Evolutionary conservation across 2,329 filamentous ascomycete species (phyloP).

Genomic region (Arthrocladium fulminans): DNA sequence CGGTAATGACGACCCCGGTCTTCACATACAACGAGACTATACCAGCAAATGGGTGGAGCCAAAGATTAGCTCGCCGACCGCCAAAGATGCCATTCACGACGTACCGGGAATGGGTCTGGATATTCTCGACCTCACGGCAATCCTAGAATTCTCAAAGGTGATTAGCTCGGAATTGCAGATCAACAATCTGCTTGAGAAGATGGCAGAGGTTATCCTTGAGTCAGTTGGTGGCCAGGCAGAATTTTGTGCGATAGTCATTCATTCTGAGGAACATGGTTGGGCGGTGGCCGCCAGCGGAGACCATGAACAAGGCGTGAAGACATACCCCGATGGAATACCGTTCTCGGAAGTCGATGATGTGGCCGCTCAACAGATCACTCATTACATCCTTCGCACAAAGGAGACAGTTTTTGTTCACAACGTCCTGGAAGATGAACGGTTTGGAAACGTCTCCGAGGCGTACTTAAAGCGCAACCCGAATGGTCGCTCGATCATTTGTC

Average conservation of each 20-base stretch:
- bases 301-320: conserved; percentile 45
- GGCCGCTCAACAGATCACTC: conserved; percentile 52
- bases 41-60: conserved; percentile 21
- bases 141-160: conserved; percentile 56
- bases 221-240: conserved; percentile 51
- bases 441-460: conserved; percentile 50
- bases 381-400: conserved; percentile 54
- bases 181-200: conserved; percentile 53
- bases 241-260: conserved; percentile 51
- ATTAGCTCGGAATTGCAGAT: conserved; percentile 58
- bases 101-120: conserved; percentile 38
- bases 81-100: conserved; percentile 12
- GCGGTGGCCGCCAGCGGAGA: conserved; percentile 53
- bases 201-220: conserved; percentile 57
- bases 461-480: conserved; percentile 49
- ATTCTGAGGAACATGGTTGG: conserved; percentile 52
- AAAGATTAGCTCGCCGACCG: conserved; percentile 13
- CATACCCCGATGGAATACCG: conserved; percentile 46
- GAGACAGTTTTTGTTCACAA: conserved; percentile 58
- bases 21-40: conserved; percentile 26
- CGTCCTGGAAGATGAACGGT: conserved; percentile 55
- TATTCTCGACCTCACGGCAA: conserved; percentile 56
- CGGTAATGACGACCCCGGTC: conserved; percentile 26
- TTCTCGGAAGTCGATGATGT: conserved; percentile 50
- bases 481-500: conserved; percentile 52